Conservation (phyloP, 2,329 filamentous ascomycete species). For the Xylaria polymorpha region DNA sequence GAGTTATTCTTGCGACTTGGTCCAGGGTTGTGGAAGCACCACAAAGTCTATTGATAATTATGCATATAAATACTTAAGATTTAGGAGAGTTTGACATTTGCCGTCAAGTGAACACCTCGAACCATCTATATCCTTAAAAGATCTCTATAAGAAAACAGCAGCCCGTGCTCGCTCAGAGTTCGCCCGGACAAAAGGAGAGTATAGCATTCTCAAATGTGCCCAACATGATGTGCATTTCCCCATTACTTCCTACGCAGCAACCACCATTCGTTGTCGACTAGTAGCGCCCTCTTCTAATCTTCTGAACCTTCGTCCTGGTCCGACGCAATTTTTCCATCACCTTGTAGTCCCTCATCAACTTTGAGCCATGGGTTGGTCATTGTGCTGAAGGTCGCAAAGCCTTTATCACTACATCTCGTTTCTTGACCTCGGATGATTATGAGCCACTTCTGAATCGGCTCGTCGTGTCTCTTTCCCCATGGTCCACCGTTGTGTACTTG, state of each 20-base stretch:
- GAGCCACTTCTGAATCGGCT: conserved; percentile 41
- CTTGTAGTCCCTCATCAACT: conserved; percentile 23
- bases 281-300: background rate
- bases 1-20: background rate
- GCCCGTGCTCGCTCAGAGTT: too few relatives aligned
- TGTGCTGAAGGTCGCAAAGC: conserved; percentile 36
- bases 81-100: background rate
- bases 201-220: background rate
- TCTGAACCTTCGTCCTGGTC: background rate
- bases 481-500: background rate
- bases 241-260: background rate
- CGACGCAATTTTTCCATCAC: background rate
- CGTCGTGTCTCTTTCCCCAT: background rate
- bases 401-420: conserved; percentile 29
- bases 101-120: background rate
- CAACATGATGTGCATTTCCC: background rate
- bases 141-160: background rate
- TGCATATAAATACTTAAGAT: background rate
- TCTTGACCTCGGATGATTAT: conserved; percentile 38
- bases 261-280: too few relatives aligned
- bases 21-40: background rate
- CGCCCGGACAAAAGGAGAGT: background rate
- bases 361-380: conserved; percentile 38
- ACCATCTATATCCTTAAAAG: background rate
- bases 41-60: background rate